These are phyloP conservation scores for Aspergillus sp. DNA, from an alignment of 2,329 filamentous ascomycete species.

Conservation along the genomic window DNA sequence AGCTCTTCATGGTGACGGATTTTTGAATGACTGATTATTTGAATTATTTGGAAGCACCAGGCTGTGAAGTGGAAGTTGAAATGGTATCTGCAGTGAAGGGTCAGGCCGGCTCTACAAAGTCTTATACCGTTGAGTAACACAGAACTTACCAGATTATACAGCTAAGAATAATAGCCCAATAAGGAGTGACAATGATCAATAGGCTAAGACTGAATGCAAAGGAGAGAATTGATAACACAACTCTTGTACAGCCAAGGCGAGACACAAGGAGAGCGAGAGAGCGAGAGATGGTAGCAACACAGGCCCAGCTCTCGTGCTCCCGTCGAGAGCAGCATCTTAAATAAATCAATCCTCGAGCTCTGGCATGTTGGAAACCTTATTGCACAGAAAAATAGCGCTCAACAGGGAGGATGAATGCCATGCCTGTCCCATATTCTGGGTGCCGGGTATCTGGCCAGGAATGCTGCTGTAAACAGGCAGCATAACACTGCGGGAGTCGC, in stretches of 20 bases:
- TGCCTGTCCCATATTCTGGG: not conserved
- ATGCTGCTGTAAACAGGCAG: slow-evolving; percentile 2
- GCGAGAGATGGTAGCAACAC: not conserved
- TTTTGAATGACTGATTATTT: not conserved
- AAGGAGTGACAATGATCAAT: slow-evolving; percentile 4
- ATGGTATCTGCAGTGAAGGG: not conserved
- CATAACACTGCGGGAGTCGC: not conserved
- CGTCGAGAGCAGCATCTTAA: not conserved
- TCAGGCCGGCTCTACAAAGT: not conserved
- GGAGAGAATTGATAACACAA: not conserved
- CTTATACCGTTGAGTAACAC: not conserved
- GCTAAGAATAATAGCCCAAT: not conserved
- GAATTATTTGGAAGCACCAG: not conserved
- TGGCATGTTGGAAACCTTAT: slow-evolving; percentile 7
- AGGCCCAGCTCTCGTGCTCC: not conserved
- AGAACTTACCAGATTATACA: not conserved
- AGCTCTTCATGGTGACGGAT: slow-evolving; percentile 31
- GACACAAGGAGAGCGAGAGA: not conserved
- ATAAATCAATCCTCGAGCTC: not conserved
- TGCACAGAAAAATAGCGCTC: not conserved
- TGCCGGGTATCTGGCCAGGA: not conserved
- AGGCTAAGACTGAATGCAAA: not conserved
- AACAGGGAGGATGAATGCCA: not conserved
- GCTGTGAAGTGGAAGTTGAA: not conserved
- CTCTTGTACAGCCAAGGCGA: not conserved